phyloP scores from a whole-genome alignment of 2,329 filamentous ascomycete genomes.

The Neofusicoccum parvum region DNA sequence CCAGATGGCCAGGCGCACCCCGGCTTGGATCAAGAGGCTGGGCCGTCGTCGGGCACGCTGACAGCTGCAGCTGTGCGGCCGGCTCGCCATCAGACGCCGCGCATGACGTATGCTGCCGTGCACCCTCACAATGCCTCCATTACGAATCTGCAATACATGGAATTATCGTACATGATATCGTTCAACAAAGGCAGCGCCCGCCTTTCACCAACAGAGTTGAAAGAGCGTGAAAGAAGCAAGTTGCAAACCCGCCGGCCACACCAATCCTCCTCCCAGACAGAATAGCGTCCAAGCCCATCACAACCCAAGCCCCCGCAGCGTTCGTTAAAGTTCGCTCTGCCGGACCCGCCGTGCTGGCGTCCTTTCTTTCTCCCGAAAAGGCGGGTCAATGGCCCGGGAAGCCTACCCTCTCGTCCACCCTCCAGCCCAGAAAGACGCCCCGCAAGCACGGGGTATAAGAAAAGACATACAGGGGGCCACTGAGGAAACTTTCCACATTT shows the following conservation, averaged over 20 bases:
- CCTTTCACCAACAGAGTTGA: not conserved
- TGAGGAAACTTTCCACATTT: constrained; percentile 2
- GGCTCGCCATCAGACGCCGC: not conserved
- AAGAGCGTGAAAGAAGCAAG: constrained; percentile 17
- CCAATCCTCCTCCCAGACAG: not conserved
- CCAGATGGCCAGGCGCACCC: too few species aligned
- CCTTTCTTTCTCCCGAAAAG: constrained; percentile 1
- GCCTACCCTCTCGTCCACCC: not conserved
- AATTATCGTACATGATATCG: constrained; percentile 20
- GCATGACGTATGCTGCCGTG: constrained; percentile 2
- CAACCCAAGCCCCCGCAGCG: not conserved
- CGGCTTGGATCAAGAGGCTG: too few species aligned
- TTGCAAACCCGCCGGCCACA: not conserved
- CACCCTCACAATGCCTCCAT: not conserved
- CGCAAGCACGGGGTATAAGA: not conserved
- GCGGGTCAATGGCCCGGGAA: not conserved
- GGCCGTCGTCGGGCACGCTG: too few species aligned
- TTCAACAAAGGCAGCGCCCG: constrained; percentile 7
- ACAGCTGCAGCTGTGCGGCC: too few species aligned
- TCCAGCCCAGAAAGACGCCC: not conserved
- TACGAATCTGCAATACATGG: constrained; percentile 16
- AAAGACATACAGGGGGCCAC: not conserved
- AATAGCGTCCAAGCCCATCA: not conserved
- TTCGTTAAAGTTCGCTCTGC: constrained; percentile 10
- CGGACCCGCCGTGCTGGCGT: constrained; percentile 19